phyloP scores from a whole-genome alignment of 345 rosid genomes.

The Kandelia obovata region DNA sequence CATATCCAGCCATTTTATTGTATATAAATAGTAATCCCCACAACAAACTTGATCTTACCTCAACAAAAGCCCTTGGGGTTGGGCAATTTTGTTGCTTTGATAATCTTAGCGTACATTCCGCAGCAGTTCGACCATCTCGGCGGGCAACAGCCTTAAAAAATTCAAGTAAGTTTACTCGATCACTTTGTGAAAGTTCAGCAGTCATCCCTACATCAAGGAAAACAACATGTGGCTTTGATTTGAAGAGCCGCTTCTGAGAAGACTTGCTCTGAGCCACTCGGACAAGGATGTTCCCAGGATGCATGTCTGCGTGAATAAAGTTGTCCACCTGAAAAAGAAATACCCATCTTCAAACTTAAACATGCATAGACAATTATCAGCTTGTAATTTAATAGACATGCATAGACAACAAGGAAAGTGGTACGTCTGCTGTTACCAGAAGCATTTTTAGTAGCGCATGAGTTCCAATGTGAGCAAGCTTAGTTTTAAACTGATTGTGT shows the following conservation, averaged over 20 bases:
- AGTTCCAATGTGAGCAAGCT: conserved; percentile 93
- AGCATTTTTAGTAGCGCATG: conserved; percentile 99
- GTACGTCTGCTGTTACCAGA: conserved; percentile 43
- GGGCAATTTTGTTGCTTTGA: conserved; percentile 92
- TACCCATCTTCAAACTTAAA: conserved; percentile 4
- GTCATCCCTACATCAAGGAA: conserved; percentile 99
- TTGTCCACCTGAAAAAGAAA: conserved; percentile 77
- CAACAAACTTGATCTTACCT: conserved; percentile 33
- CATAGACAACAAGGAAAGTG: neutral
- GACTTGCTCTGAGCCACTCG: conserved; percentile 55
- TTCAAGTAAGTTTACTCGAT: conserved; percentile 70
- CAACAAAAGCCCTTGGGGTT: conserved; percentile 68
- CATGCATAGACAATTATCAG: neutral
- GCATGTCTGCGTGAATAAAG: conserved; percentile 99
- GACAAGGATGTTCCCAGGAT: conserved; percentile 96
- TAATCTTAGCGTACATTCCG: conserved; percentile 71
- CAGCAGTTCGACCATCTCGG: conserved; percentile 91
- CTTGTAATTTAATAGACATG: neutral
- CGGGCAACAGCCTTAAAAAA: conserved; percentile 91
- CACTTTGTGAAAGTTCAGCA: conserved; percentile 87
- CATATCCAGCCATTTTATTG: no score
- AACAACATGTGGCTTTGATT: conserved; percentile 85
- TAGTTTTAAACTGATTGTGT: conserved; percentile 56
- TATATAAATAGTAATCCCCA: no score
- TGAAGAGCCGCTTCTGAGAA: conserved; percentile 60